These are phyloP conservation scores for Sphaerobolus stellatus DNA, from an alignment of 1,284 basidiomycete species.

Conservation along the genomic window DNA sequence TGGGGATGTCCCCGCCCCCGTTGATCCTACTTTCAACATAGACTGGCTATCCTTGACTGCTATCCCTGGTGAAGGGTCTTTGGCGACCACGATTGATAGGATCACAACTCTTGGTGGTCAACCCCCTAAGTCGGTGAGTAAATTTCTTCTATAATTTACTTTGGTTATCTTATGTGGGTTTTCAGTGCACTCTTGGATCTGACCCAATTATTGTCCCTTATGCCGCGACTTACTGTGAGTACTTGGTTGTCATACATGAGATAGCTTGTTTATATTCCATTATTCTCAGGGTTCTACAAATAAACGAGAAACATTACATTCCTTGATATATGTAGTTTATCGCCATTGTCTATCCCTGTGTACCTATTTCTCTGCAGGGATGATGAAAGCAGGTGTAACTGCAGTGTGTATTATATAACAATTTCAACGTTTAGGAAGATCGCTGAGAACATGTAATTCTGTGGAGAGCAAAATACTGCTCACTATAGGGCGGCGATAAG, in stretches of 20 bases:
- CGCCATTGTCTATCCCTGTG: too few relatives aligned
- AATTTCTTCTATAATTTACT: neutral
- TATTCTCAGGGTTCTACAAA: neutral
- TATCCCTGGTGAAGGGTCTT: constrained; percentile 38
- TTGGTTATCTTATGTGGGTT: constrained; percentile 9
- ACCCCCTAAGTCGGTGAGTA: constrained; percentile 53
- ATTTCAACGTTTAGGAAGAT: too few relatives aligned
- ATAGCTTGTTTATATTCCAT: neutral
- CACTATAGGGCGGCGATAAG: too few relatives aligned
- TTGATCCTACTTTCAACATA: constrained; percentile 44
- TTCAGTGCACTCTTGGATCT: constrained; percentile 43
- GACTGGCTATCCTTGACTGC: constrained; percentile 55
- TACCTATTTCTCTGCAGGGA: too few relatives aligned
- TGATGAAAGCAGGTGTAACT: too few relatives aligned
- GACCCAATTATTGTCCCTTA: constrained; percentile 47
- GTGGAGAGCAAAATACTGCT: too few relatives aligned
- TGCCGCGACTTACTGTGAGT: constrained; percentile 51
- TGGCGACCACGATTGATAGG: constrained; percentile 55
- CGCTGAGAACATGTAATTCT: too few relatives aligned
- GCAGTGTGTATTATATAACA: too few relatives aligned
- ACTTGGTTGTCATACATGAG: neutral
- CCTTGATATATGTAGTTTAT: too few relatives aligned
- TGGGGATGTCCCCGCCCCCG: constrained; percentile 45
- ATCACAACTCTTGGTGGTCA: constrained; percentile 61
- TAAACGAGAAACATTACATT: too few relatives aligned